Evolutionary conservation across 1,284 basidiomycete species (phyloP).

Genomic region (Crucibulum parvulum): DNA sequence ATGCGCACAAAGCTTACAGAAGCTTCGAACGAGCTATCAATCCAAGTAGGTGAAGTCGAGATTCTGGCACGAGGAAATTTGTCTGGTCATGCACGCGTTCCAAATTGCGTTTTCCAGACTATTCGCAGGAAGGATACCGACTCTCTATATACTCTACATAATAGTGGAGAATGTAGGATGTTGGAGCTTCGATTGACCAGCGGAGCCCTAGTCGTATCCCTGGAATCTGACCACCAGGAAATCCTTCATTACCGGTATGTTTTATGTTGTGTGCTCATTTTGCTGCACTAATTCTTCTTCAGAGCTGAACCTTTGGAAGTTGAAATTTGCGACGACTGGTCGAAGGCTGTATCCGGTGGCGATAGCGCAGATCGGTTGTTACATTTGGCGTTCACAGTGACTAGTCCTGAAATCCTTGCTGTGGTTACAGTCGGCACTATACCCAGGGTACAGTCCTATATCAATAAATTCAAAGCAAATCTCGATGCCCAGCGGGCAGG

Average conservation of each 20-base stretch:
- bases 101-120: constrained; percentile 81
- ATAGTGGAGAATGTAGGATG: constrained; percentile 53
- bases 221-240: constrained; percentile 82
- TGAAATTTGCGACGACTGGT: constrained; percentile 87
- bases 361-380: constrained; percentile 63
- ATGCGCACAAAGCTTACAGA: constrained; percentile 70
- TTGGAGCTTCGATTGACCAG: constrained; percentile 81
- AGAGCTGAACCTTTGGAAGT: constrained; percentile 84
- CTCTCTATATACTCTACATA: constrained; percentile 20
- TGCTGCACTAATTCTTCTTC: constrained; percentile 6
- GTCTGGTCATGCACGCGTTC: constrained; percentile 72
- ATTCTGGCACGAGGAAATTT: constrained; percentile 78
- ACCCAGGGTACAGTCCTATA: constrained; percentile 75
- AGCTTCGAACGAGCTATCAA: constrained; percentile 62
- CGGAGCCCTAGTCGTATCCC: constrained; percentile 68
- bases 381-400: constrained; percentile 78
- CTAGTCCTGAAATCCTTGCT: constrained; percentile 74
- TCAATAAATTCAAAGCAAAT: constrained; percentile 75
- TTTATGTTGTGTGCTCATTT: constrained; percentile 2
- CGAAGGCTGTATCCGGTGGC: constrained; percentile 47
- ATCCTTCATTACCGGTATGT: constrained; percentile 82
- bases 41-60: constrained; percentile 70
- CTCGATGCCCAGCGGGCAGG: constrained; percentile 77
- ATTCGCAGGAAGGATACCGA: constrained; percentile 58
- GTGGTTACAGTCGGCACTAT: constrained; percentile 78